phyloP scores from a whole-genome alignment of 177 flowering plant genomes.

The Telopea speciosissima region DNA sequence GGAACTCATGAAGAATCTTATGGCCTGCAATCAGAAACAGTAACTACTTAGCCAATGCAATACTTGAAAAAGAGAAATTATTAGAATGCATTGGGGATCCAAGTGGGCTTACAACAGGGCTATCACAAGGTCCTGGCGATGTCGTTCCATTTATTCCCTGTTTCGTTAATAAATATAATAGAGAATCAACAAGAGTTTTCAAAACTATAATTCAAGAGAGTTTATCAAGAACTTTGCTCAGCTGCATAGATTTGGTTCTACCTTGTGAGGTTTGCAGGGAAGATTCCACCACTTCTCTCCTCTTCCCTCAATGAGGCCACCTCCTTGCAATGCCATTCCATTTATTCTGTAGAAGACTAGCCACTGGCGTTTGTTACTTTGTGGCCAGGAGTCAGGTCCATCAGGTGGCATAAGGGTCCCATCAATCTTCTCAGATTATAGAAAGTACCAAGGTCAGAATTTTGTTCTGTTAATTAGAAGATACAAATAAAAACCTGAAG shows the following conservation, averaged over 20 bases:
- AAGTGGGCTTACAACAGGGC: slow-evolving; percentile 73
- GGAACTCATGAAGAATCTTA: slow-evolving; percentile 79
- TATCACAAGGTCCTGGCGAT: slow-evolving; percentile 74
- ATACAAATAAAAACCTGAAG: not conserved
- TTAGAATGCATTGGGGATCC: not conserved
- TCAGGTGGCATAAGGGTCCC: slow-evolving; percentile 78
- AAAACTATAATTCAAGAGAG: not conserved
- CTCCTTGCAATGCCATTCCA: slow-evolving; percentile 65
- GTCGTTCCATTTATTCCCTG: slow-evolving; percentile 70
- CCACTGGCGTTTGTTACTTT: slow-evolving; percentile 57
- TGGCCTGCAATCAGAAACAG: slow-evolving; percentile 46
- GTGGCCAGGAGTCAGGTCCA: slow-evolving; percentile 80
- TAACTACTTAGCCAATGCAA: not conserved
- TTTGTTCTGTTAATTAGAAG: slow-evolving; percentile 14
- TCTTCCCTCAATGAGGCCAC: slow-evolving; percentile 72
- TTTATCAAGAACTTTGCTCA: slow-evolving; percentile 10
- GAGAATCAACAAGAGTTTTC: not conserved
- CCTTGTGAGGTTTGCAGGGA: slow-evolving; percentile 91
- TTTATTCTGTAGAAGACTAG: slow-evolving; percentile 67
- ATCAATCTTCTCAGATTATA: slow-evolving; percentile 53
- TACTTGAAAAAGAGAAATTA: not conserved
- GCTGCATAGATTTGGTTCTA: slow-evolving; percentile 32
- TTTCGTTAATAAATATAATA: not conserved
- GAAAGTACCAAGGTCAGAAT: slow-evolving; percentile 12
- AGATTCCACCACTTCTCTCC: slow-evolving; percentile 96